Conservation (phyloP, 208 protist genomes). For the Wallacemonas sp. region DNA sequence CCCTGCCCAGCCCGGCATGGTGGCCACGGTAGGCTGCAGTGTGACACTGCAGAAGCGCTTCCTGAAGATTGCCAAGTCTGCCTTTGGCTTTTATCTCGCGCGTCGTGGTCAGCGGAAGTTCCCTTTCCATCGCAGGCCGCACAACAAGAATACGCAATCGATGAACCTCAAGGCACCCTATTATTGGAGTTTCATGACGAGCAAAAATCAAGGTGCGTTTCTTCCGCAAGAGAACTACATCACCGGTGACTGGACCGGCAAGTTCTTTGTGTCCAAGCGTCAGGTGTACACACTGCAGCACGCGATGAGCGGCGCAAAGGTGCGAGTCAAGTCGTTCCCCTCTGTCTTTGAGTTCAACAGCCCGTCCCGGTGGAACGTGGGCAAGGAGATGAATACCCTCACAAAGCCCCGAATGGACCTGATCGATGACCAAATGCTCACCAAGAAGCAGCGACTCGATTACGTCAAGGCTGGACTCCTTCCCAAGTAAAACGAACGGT, state of each 20-base stretch:
- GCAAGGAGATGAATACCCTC: conserved; percentile 86
- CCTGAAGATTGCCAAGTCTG: conserved; percentile 88
- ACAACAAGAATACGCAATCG: conserved; percentile 84
- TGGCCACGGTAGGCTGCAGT: neutral
- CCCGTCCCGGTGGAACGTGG: conserved; percentile 89
- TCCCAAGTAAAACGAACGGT: conserved; percentile 57
- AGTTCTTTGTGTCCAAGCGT: conserved; percentile 88
- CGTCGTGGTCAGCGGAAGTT: conserved; percentile 82
- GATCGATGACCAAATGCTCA: conserved; percentile 92
- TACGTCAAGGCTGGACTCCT: conserved; percentile 87
- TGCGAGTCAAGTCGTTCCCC: conserved; percentile 87
- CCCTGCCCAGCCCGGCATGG: conserved; percentile 4
- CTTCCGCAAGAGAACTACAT: conserved; percentile 92
- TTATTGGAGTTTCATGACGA: conserved; percentile 89
- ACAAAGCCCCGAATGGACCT: conserved; percentile 89
- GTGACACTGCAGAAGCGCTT: conserved; percentile 61
- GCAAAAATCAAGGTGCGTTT: conserved; percentile 78
- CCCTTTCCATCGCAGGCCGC: conserved; percentile 76
- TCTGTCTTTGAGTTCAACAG: conserved; percentile 86
- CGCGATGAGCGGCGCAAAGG: conserved; percentile 78
- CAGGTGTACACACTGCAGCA: conserved; percentile 93
- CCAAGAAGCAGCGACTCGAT: conserved; percentile 90
- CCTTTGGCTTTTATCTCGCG: conserved; percentile 89
- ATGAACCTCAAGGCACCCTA: conserved; percentile 90
- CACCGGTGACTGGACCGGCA: conserved; percentile 91